Evolutionary conservation across 2,329 filamentous ascomycete species (phyloP).

Genomic region (Arthrobotrys conoides): DNA sequence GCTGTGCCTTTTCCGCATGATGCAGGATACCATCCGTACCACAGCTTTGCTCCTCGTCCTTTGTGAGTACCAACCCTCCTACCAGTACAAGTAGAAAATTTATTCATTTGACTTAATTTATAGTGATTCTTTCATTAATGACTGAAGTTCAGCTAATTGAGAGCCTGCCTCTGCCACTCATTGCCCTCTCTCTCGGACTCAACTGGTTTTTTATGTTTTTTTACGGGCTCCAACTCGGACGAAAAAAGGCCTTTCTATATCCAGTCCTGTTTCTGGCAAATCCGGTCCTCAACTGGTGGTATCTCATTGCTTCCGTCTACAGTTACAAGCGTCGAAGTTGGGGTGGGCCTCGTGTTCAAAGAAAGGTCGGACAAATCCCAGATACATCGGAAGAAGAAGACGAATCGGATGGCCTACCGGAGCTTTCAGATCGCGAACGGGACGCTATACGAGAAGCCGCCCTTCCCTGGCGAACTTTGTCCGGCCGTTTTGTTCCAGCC

Average conservation of each 20-base stretch:
- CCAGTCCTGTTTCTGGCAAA: constrained; percentile 96
- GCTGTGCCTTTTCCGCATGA: constrained; percentile 86
- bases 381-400: constrained; percentile 26
- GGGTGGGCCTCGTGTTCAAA: constrained; percentile 82
- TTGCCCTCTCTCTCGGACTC: constrained; percentile 88
- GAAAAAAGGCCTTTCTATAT: constrained; percentile 95
- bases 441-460: constrained; percentile 48
- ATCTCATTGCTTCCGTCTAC: constrained; percentile 77
- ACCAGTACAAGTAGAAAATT: background rate
- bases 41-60: constrained; percentile 83
- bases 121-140: constrained; percentile 87
- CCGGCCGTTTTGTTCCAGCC: constrained; percentile 54
- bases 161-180: constrained; percentile 91
- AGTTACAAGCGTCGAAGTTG: constrained; percentile 80
- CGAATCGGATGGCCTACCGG: constrained; percentile 44
- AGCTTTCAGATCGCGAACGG: constrained; percentile 51
- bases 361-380: background rate
- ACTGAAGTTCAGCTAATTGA: constrained; percentile 84
- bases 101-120: constrained; percentile 71
- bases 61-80: constrained; percentile 12
- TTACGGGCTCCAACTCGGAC: constrained; percentile 86
- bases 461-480: constrained; percentile 56
- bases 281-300: constrained; percentile 97
- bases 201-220: constrained; percentile 98
- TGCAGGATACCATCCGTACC: constrained; percentile 96